phyloP scores from a whole-genome alignment of 768 basidiomycete species.

The Cystobasidium onofrii region DNA sequence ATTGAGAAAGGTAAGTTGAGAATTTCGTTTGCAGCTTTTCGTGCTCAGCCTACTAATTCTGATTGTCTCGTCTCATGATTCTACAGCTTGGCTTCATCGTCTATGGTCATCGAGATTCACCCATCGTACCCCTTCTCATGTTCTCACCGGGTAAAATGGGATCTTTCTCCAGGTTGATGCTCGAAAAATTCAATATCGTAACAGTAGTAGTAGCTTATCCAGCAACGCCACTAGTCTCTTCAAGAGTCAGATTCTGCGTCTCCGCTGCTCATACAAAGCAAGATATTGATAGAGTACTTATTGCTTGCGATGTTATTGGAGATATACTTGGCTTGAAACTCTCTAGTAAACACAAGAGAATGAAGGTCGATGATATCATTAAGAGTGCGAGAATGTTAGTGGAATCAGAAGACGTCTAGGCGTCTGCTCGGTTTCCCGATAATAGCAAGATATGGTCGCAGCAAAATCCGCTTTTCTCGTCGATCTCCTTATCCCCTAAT shows the following conservation, averaged over 20 bases:
- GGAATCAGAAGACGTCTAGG: not conserved
- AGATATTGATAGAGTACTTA: conserved; percentile 76
- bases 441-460: too few species aligned
- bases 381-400: not conserved
- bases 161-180: conserved; percentile 78
- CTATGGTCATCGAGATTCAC: conserved; percentile 81
- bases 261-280: conserved; percentile 94
- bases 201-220: conserved; percentile 42
- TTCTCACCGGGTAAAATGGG: conserved; percentile 93
- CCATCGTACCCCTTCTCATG: conserved; percentile 82
- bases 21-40: not conserved
- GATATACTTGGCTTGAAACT: conserved; percentile 84
- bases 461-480: too few species aligned
- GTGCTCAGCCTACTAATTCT: too few species aligned
- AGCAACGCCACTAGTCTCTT: conserved; percentile 70
- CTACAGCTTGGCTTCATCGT: conserved; percentile 82
- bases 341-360: conserved; percentile 2
- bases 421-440: too few species aligned
- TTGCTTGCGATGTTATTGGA: conserved; percentile 86
- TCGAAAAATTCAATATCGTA: conserved; percentile 48
- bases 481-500: too few species aligned
- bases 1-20: conserved; percentile 53
- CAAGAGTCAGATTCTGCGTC: conserved; percentile 85
- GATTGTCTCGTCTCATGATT: not conserved
- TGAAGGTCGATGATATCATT: conserved; percentile 21